Percentiles rank a stretch among this genome's conserved stretches.
These are phyloP conservation scores for Podospora sp. DNA, from an alignment of 495 filamentous ascomycete species.

Conservation along the genomic window DNA sequence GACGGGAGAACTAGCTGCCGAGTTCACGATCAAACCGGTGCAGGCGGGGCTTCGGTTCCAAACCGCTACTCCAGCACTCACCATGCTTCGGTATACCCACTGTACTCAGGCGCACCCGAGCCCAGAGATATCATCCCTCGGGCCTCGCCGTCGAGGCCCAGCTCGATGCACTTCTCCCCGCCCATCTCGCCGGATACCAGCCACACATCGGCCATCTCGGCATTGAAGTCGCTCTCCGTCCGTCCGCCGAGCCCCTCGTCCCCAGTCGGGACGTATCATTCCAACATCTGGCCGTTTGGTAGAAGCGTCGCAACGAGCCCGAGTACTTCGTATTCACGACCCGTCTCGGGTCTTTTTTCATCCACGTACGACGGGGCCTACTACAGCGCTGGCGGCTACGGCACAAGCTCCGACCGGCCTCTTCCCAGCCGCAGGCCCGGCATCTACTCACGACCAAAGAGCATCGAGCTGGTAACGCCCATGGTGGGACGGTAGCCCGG, in stretches of 20 bases:
- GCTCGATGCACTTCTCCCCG: slow-evolving; percentile 43
- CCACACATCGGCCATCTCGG: slow-evolving; percentile 45
- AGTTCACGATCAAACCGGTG: slow-evolving; percentile 43
- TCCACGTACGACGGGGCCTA: slow-evolving; percentile 52
- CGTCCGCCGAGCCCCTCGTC: slow-evolving; percentile 53
- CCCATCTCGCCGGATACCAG: slow-evolving; percentile 43
- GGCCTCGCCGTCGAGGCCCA: slow-evolving; percentile 53
- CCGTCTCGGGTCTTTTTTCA: slow-evolving; percentile 40
- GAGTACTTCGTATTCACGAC: slow-evolving; percentile 48
- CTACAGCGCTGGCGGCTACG: slow-evolving; percentile 33
- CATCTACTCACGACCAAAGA: slow-evolving; percentile 52
- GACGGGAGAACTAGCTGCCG: slow-evolving; percentile 45
- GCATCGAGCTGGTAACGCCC: slow-evolving; percentile 54
- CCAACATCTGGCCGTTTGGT: slow-evolving; percentile 48
- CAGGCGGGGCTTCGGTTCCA: slow-evolving; percentile 33
- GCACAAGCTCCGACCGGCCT: slow-evolving; percentile 45
- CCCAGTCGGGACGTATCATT: slow-evolving; percentile 36
- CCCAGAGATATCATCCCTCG: slow-evolving; percentile 55
- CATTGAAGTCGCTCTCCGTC: slow-evolving; percentile 48
- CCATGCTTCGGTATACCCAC: slow-evolving; percentile 37
- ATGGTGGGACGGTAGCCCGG: slow-evolving; percentile 46
- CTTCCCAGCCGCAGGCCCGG: slow-evolving; percentile 47
- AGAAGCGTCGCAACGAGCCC: slow-evolving; percentile 50
- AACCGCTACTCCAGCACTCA: slow-evolving; percentile 29
- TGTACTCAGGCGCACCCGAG: slow-evolving; percentile 43